phyloP scores from a whole-genome alignment of 2,329 filamentous ascomycete genomes.

The Fusarium decemcellulare region DNA sequence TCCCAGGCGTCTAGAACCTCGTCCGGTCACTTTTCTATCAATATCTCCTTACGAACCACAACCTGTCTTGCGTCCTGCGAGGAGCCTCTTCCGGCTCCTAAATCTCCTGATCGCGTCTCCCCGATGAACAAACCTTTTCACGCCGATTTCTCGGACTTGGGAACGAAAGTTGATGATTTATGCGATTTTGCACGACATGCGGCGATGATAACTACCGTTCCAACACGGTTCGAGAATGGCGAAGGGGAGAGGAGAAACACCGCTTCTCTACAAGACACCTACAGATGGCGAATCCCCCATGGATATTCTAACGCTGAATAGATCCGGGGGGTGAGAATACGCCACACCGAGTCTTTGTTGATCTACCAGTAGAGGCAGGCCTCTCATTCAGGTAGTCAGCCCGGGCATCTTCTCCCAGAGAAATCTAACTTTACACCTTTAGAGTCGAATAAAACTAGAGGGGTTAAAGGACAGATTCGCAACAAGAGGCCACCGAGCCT shows the following conservation, averaged over 20 bases:
- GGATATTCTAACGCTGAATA: slow-evolving; percentile 4
- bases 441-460: background rate
- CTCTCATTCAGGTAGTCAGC: background rate
- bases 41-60: slow-evolving; percentile 3
- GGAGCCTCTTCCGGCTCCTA: slow-evolving; percentile 22
- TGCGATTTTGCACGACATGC: slow-evolving; percentile 11
- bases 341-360: slow-evolving; percentile 16
- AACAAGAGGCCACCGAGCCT: slow-evolving; percentile 21
- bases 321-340: background rate
- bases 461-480: slow-evolving; percentile 26
- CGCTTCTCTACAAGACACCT: slow-evolving; percentile 15
- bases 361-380: slow-evolving; percentile 15
- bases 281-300: slow-evolving; percentile 4
- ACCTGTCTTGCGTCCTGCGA: slow-evolving; percentile 22
- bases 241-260: background rate
- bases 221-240: background rate
- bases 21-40: background rate
- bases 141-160: slow-evolving; percentile 33
- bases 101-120: slow-evolving; percentile 18
- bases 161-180: slow-evolving; percentile 26
- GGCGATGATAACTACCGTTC: background rate
- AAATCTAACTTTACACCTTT: background rate
- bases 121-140: background rate
- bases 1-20: slow-evolving; percentile 53
- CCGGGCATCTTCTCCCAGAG: too few relatives aligned